Conservation (phyloP, 495 filamentous ascomycete genomes). For the Hypoxylon subgilvum region DNA sequence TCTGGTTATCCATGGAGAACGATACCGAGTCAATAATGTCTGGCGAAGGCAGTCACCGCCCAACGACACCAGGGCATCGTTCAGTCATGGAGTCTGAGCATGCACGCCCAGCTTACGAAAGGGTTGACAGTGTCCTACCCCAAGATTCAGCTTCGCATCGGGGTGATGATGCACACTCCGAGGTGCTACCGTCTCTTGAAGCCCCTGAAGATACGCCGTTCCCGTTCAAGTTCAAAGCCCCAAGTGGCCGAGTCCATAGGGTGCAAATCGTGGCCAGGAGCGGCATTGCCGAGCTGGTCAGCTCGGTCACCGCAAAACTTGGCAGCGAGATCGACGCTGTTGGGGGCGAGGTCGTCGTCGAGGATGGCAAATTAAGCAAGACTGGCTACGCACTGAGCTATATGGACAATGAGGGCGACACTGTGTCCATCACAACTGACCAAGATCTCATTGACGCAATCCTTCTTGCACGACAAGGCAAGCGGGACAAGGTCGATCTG, state of each 20-base stretch:
- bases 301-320: constrained; percentile 81
- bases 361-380: constrained; percentile 77
- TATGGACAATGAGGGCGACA: constrained; percentile 95
- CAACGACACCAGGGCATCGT: constrained; percentile 61
- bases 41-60: constrained; percentile 74
- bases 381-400: constrained; percentile 96
- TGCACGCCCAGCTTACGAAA: too few species aligned
- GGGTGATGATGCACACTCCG: constrained; percentile 77
- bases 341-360: constrained; percentile 75
- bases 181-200: constrained; percentile 58
- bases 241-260: constrained; percentile 91
- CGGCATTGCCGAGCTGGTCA: constrained; percentile 81
- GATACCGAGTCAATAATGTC: constrained; percentile 97
- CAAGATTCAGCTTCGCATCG: constrained; percentile 94
- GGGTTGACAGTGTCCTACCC: constrained; percentile 81
- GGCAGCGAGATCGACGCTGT: constrained; percentile 85
- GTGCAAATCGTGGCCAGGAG: constrained; percentile 81
- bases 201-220: constrained; percentile 76
- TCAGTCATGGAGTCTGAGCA: constrained; percentile 83
- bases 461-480: constrained; percentile 73
- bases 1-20: constrained; percentile 96
- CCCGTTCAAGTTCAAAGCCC: constrained; percentile 99
- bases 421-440: constrained; percentile 96
- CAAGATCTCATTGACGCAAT: constrained; percentile 92
- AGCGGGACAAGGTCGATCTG: constrained; percentile 90